Evolutionary conservation across 2,329 filamentous ascomycete genomes (phyloP).

Genomic region (Calonectria leucothoes): DNA sequence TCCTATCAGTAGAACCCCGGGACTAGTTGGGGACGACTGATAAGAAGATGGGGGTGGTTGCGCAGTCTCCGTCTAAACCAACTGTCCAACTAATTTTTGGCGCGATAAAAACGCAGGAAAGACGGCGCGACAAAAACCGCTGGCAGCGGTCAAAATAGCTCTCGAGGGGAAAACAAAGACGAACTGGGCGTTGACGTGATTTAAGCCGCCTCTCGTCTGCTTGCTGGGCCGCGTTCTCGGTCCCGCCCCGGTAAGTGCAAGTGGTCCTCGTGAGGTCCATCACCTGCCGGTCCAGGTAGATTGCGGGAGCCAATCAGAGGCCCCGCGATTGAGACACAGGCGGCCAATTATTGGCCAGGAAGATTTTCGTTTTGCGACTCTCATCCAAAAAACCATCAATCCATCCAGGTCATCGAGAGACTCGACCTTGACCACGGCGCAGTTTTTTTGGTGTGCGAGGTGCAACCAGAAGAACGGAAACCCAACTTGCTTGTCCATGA

Average conservation of each 20-base stretch:
- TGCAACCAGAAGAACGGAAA: background rate
- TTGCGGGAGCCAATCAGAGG: constrained; percentile 33
- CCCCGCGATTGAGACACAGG: constrained; percentile 1
- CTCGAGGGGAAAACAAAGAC: background rate
- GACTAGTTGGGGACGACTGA: background rate
- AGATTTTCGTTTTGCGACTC: constrained; percentile 23
- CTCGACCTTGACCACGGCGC: background rate
- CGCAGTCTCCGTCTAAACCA: background rate
- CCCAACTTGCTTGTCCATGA: constrained; percentile 28
- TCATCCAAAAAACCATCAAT: background rate
- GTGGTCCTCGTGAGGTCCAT: constrained; percentile 39
- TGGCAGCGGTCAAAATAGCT: background rate
- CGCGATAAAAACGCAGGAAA: background rate
- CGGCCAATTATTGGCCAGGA: constrained; percentile 24
- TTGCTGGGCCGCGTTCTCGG: constrained; percentile 23
- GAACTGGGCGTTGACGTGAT: constrained; percentile 35
- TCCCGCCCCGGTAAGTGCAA: constrained; percentile 39
- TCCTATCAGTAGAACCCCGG: background rate
- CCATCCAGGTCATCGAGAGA: background rate
- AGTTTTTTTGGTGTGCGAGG: background rate
- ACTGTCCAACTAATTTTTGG: background rate
- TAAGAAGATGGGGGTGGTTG: background rate
- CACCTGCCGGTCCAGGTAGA: constrained; percentile 34
- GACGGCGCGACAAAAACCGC: background rate
- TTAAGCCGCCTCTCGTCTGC: constrained; percentile 9